Base-by-base conservation (phyloP, 495 filamentous ascomycete genomes). In the Penicillium coffeae region DNA sequence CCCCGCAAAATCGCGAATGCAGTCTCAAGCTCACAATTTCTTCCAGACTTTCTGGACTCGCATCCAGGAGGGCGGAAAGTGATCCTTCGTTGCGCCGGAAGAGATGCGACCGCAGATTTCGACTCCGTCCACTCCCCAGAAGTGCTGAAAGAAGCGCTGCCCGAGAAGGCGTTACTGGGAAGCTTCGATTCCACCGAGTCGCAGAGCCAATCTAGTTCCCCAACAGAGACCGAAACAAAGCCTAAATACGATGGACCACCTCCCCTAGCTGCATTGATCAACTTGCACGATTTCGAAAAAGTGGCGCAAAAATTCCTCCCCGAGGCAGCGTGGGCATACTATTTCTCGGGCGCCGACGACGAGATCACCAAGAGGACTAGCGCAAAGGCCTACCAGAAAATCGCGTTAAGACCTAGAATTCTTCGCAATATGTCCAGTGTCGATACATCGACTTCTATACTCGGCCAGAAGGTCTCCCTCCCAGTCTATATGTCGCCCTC, bases 301-400 rank as follows among this genome's bases (percentile, higher is more conserved):
- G 74, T 80, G 0, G 84, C 86, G 3, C 55, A 73, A 10, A 55
- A 60, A 8, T 70, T 70, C 38, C 68, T 86, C 10, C 64, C 76
- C 2, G 63, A 71, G 1, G 89, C 88, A 53, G 86, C 88, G 15
- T 94, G 89, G 89, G 89, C 82, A 6, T 94, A 92, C 63, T 94
- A 93, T 62, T 85, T 81, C 3, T 88, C 85, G 47, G 89, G 83
- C 6, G 88, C 89, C 0, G 89, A 94, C 56, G 90, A 94, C 54
- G 88, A 94, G 69, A 89, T 93, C 68, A 92, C 88, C 3, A 74
- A 90, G 66, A 78, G 84, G 45, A 86, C 91, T 59, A 93, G 91
- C 64, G 83, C 85, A 66, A 76, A 79, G 2, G 86, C 87, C 15
- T 95, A 81, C 66, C 86, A 89, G 58, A 84, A 84, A 45, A 83